A percentile compares a stretch with the other conserved stretches of the same genome.
Evolutionary conservation across 352 stramenopile genomes (phyloP).

Genomic region (Phytophthora hybrid): DNA sequence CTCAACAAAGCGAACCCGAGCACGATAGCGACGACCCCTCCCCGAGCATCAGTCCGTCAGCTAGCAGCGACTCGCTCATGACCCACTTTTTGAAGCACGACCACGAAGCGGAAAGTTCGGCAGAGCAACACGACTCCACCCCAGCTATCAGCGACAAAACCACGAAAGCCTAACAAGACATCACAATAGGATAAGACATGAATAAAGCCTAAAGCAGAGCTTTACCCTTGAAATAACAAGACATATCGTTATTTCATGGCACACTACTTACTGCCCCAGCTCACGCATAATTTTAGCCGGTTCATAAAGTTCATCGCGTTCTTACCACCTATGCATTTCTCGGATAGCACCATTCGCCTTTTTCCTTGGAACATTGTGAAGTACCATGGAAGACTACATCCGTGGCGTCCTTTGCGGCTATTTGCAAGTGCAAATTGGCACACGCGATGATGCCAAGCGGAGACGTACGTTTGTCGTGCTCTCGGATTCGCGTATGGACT

Average conservation of each 20-base stretch:
- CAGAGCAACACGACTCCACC: neutral
- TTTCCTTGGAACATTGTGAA: neutral
- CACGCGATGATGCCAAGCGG: slow-evolving; percentile 53
- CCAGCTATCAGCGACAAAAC: neutral
- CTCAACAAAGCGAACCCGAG: slow-evolving; percentile 42
- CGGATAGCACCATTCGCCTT: neutral
- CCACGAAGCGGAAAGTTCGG: slow-evolving; percentile 9
- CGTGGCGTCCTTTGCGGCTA: slow-evolving; percentile 73
- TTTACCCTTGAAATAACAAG: neutral
- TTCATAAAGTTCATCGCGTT: slow-evolving; percentile 18
- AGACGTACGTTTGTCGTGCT: slow-evolving; percentile 77
- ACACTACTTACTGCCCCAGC: neutral
- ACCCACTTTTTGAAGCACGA: slow-evolving; percentile 9
- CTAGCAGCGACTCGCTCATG: slow-evolving; percentile 6
- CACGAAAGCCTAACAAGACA: slow-evolving; percentile 6
- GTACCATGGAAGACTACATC: slow-evolving; percentile 79
- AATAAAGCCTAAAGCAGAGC: neutral
- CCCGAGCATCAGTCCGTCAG: slow-evolving; percentile 27
- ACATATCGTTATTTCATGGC: neutral
- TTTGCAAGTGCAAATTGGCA: slow-evolving; percentile 66
- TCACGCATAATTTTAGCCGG: slow-evolving; percentile 27
- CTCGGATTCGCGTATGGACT: slow-evolving; percentile 80
- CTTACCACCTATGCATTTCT: slow-evolving; percentile 7
- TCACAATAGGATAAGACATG: slow-evolving; percentile 1
- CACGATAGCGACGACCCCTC: slow-evolving; percentile 39